phyloP scores from a whole-genome alignment of 2,329 filamentous ascomycete genomes.

The Xylariaceae sp. region DNA sequence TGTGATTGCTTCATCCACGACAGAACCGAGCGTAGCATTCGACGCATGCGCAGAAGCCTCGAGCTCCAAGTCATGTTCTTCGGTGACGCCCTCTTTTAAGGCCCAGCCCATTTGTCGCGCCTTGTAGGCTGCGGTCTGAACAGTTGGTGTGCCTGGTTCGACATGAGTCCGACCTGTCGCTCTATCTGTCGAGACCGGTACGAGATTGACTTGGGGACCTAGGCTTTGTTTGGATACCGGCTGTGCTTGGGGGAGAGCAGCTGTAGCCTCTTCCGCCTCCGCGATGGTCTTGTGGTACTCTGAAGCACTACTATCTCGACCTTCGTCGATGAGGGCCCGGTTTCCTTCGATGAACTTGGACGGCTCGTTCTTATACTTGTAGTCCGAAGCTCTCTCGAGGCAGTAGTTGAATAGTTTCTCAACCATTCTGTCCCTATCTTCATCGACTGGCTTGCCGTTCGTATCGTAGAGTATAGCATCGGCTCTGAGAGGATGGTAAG shows the following conservation, averaged over 20 bases:
- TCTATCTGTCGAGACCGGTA: conserved; percentile 61
- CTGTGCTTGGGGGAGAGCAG: conserved; percentile 52
- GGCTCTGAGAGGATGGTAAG: conserved; percentile 75
- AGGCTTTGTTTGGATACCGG: conserved; percentile 51
- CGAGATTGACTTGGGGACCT: conserved; percentile 49
- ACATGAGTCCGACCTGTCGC: conserved; percentile 69
- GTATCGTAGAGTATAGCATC: conserved; percentile 86
- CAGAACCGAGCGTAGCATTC: conserved; percentile 75
- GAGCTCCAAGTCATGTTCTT: conserved; percentile 66
- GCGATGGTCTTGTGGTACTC: conserved; percentile 68
- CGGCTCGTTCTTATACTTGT: conserved; percentile 70
- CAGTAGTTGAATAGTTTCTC: conserved; percentile 95
- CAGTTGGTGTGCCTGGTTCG: conserved; percentile 62
- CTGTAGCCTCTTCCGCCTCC: conserved; percentile 65
- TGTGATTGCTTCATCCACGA: conserved; percentile 83
- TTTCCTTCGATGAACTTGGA: conserved; percentile 76
- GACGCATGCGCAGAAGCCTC: conserved; percentile 57
- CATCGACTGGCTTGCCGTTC: conserved; percentile 71
- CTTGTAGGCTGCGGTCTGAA: conserved; percentile 69
- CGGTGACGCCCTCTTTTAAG: conserved; percentile 57
- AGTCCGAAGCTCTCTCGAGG: conserved; percentile 83
- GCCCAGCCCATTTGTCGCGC: conserved; percentile 79
- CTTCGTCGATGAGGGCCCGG: conserved; percentile 72
- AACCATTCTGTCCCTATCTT: conserved; percentile 71
- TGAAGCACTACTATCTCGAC: conserved; percentile 68